Base-by-base conservation (phyloP, 2,329 filamentous ascomycete species). In the Juglanconis sp. region DNA sequence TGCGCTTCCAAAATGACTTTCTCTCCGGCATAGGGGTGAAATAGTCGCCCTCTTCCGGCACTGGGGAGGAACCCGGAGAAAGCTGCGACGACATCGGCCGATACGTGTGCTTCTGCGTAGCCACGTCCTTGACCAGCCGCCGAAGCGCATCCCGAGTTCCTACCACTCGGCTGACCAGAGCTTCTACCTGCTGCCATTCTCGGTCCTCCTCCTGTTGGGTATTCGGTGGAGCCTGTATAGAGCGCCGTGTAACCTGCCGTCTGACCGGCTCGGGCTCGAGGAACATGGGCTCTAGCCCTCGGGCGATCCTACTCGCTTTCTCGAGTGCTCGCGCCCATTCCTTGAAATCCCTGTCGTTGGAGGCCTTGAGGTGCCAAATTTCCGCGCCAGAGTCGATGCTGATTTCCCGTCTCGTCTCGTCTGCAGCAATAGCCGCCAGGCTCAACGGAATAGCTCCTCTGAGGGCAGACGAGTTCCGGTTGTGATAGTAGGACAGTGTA, bases 331-430 rank as follows among this genome's bases (percentile, higher is more conserved):
- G 82, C 52, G 89, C 92, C 95, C 95, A 99, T 17, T 90, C 88
- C 51, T 85, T 82, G 71, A 97, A 99, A 64, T 98, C 94, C 65
- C 89, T 89, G 53, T 86, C 84, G 67, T 91, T 96, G 53, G 84
- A 85, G 3, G 95, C 92, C 68, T 88, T 88, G 35, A 99, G 79
- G 76, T 98, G 95, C 95, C 95, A 99, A 32, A 99, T 87, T 74
- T 99, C 95, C 2, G 95, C 93, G 1, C 95, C 95, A 0, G 95
- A 98, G 72, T 99, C 95, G 60, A 99, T 95, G 47, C 90, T 96
- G 56, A 99, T 96, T 73, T 98, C 94, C 65, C 92, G 85, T 42
- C 90, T 87, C 69, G 90, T 87, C 72, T 95, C 91, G 70, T 96
- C 93, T 7, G 92, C 92, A 3, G 93, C 91, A 61, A 99, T 90